Evolutionary conservation across 2,329 filamentous ascomycete genomes (phyloP), one percentile per base, ranked within the genome.

Genomic region (Cladosporium phlei): DNA sequence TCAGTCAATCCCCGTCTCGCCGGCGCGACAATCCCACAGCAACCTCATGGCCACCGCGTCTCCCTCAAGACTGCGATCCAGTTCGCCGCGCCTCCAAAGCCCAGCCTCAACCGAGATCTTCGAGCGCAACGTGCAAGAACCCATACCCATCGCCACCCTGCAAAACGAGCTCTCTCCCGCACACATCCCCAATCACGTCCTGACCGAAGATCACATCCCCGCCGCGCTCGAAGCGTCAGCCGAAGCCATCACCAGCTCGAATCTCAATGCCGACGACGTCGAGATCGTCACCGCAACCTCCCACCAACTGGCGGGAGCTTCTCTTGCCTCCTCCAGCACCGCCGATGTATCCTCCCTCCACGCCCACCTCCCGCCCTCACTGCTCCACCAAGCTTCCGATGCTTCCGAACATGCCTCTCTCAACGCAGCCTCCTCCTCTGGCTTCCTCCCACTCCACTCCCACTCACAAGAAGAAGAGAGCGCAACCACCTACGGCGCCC

Each of bases 201-300:
- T 90, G 58, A 95, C 88, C 6, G 91, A 97, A 66, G 90, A 97
- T 69, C 80, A 90, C 63, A 96, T 97, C 56, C 91, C 91, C 6
- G 80, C 91, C 0, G 90, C 94, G 10, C 76, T 97, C 38, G 88
- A 95, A 64, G 91, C 91, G 42, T 91, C 88, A 2, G 94, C 89
- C 32, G 81, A 90, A 59, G 89, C 90, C 48, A 95, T 97, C 60
- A 96, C 91, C 10, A 88, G 95, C 67, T 75, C 81, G 55, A 82
- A 83, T 48, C 76, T 96, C 40, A 85, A 93, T 64, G 88, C 89
- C 4, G 89, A 96, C 64, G 80, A 83, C 19, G 90, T 97, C 45
- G 89, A 96, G 70, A 96, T 97, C 63, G 80, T 96, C 35, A 96
- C 87, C 38, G 89, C 94, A 64, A 77, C 80, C 24, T 82, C 82